These are phyloP conservation scores for Lanmaoa pseudosensibilis DNA, from an alignment of 768 basidiomycete species.

Conservation along the genomic window DNA sequence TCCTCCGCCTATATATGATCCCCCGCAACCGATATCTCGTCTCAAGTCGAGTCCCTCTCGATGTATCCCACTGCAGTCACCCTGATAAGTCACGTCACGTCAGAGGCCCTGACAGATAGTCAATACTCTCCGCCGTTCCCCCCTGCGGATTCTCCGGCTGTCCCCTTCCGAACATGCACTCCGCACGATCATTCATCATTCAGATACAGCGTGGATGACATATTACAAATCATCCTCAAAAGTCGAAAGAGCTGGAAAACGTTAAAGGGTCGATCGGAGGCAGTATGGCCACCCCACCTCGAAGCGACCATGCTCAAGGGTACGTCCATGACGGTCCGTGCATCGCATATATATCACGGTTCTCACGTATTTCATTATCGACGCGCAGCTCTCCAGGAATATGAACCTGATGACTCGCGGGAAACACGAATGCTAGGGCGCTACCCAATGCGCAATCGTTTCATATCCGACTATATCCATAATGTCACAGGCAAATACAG, in stretches of 20 bases:
- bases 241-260: conserved; percentile 78
- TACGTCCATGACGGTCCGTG: conserved; percentile 33
- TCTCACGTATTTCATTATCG: conserved; percentile 23
- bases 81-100: conserved; percentile 7
- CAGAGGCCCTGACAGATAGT: not conserved
- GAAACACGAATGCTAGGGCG: conserved; percentile 72
- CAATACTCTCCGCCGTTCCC: not conserved
- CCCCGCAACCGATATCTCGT: not conserved
- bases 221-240: conserved; percentile 64
- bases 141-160: conserved; percentile 5
- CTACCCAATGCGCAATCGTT: conserved; percentile 77
- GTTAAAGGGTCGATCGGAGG: conserved; percentile 60
- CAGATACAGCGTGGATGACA: conserved; percentile 41
- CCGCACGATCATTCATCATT: conserved; percentile 13
- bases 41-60: conserved; percentile 3
- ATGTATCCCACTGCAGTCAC: conserved; percentile 17
- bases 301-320: conserved; percentile 79
- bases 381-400: conserved; percentile 62
- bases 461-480: conserved; percentile 77
- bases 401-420: conserved; percentile 69
- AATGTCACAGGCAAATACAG: conserved; percentile 66
- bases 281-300: conserved; percentile 78
- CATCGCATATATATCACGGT: conserved; percentile 7
- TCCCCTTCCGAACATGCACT: conserved; percentile 5
- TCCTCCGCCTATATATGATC: conserved; percentile 28